Conservation (phyloP, 768 basidiomycete genomes). For the Termitomyces sp. region DNA sequence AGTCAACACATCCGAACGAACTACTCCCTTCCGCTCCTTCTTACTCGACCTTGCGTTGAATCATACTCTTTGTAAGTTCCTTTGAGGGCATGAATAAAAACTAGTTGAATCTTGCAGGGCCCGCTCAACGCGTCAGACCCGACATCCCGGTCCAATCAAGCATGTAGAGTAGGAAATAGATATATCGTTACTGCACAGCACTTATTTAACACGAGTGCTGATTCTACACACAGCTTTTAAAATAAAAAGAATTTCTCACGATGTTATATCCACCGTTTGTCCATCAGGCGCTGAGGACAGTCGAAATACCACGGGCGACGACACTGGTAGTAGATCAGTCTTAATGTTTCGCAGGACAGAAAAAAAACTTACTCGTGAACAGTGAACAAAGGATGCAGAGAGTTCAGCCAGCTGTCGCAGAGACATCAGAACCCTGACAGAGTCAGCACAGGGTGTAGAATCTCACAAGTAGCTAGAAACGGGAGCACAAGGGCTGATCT, state of each 20-base stretch:
- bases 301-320: constrained; percentile 50
- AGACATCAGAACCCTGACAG: not conserved
- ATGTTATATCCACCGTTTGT: not conserved
- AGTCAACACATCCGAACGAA: no score
- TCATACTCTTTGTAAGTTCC: no score
- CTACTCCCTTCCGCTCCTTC: no score
- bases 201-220: no score
- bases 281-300: constrained; percentile 33
- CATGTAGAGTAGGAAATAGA: no score
- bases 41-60: no score
- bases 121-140: no score
- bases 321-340: constrained; percentile 26
- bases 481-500: constrained; percentile 55
- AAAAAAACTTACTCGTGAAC: constrained; percentile 49
- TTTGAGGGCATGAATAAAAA: no score
- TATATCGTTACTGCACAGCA: no score
- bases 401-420: constrained; percentile 52
- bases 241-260: not conserved
- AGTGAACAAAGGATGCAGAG: constrained; percentile 58
- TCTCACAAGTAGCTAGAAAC: constrained; percentile 65
- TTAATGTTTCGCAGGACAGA: not conserved
- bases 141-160: no score
- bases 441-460: not conserved
- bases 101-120: no score
- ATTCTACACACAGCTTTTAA: no score